Evolutionary conservation across 2,329 filamentous ascomycete species (phyloP).

Genomic region (Penicillium aurantiogriseum): DNA sequence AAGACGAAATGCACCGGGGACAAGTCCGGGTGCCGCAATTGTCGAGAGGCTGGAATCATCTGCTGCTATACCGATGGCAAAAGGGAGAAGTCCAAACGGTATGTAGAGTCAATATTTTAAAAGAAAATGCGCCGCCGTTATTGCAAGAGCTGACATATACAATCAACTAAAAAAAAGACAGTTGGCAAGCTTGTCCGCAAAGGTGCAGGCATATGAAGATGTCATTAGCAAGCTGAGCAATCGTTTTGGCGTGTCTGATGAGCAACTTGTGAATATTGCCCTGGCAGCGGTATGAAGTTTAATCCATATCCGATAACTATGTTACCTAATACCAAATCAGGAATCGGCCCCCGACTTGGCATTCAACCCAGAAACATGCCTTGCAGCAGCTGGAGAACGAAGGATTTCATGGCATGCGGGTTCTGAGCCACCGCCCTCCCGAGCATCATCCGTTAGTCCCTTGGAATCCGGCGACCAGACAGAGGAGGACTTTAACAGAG

Average conservation of each 20-base stretch:
- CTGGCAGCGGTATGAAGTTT: conserved; percentile 31
- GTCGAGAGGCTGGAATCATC: conserved; percentile 43
- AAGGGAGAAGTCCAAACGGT: conserved; percentile 47
- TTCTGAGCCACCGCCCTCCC: conserved; percentile 24
- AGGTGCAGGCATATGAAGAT: conserved; percentile 43
- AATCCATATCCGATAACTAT: background rate
- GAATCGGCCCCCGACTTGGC: conserved; percentile 24
- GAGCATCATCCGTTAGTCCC: conserved; percentile 32
- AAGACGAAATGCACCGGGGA: conserved; percentile 50
- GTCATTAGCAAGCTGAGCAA: conserved; percentile 38
- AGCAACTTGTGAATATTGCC: conserved; percentile 36
- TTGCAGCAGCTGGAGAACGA: conserved; percentile 17
- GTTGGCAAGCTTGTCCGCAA: conserved; percentile 42
- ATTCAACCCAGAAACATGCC: conserved; percentile 21
- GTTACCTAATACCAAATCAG: conserved; percentile 24
- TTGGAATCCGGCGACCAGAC: conserved; percentile 41
- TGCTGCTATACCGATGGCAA: conserved; percentile 50
- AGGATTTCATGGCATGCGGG: conserved; percentile 18
- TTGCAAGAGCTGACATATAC: background rate
- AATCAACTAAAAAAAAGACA: conserved; percentile 29
- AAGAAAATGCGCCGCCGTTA: background rate
- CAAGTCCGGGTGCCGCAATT: conserved; percentile 45
- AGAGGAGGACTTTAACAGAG: conserved; percentile 45
- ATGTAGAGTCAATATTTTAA: conserved; percentile 2
- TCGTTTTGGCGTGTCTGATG: conserved; percentile 38